A percentile compares a stretch with the other conserved stretches of the same genome.
These are phyloP conservation scores for Lecanicillium sp. DNA, from an alignment of 2,329 filamentous ascomycete genomes.

Conservation along the genomic window DNA sequence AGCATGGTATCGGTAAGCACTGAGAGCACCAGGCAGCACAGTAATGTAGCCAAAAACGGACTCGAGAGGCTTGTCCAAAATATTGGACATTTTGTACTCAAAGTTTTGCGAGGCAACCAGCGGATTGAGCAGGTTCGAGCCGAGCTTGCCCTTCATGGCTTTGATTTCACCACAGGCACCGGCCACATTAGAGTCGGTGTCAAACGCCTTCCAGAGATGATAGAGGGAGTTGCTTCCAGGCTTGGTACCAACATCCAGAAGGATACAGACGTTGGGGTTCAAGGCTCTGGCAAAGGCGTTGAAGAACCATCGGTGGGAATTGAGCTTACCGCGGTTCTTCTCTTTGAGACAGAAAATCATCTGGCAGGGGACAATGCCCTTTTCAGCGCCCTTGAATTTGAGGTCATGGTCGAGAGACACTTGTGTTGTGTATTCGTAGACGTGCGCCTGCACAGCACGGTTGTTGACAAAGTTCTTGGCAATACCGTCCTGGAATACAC, in stretches of 20 bases:
- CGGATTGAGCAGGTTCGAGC: slow-evolving; percentile 79
- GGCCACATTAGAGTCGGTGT: slow-evolving; percentile 93
- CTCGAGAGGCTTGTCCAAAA: slow-evolving; percentile 93
- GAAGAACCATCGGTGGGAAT: slow-evolving; percentile 99
- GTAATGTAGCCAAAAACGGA: slow-evolving; percentile 98
- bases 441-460: slow-evolving; percentile 88
- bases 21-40: slow-evolving; percentile 87
- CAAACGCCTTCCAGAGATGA: slow-evolving; percentile 97
- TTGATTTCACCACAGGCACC: slow-evolving; percentile 97
- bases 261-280: slow-evolving; percentile 92
- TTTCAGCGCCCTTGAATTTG: slow-evolving; percentile 98
- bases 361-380: slow-evolving; percentile 95
- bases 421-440: slow-evolving; percentile 98
- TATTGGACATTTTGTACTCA: slow-evolving; percentile 99
- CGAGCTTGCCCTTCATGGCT: slow-evolving; percentile 84
- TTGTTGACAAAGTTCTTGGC: slow-evolving; percentile 98
- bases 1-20: slow-evolving; percentile 91
- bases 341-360: slow-evolving; percentile 99
- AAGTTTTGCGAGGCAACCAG: slow-evolving; percentile 97
- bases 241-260: slow-evolving; percentile 92
- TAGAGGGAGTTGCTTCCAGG: slow-evolving; percentile 88
- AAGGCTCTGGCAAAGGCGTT: slow-evolving; percentile 91
- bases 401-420: slow-evolving; percentile 91
- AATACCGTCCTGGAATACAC: slow-evolving; percentile 96
- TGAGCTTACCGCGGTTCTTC: slow-evolving; percentile 94